Base-by-base conservation (phyloP, 306 rosid genomes). In the Lathyrus oleraceus region DNA sequence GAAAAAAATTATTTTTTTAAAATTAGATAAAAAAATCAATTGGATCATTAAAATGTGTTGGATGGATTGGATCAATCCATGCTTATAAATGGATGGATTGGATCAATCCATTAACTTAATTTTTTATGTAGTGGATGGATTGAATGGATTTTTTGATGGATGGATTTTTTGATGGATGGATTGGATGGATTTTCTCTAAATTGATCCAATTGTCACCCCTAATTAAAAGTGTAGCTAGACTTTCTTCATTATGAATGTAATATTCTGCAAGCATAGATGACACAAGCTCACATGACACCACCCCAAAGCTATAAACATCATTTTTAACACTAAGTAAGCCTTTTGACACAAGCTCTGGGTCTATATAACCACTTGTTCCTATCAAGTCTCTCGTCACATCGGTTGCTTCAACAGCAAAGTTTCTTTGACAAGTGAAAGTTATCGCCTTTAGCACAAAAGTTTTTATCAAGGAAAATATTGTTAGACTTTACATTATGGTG, bases 291-390 rank as follows among this genome's bases (percentile, higher is more conserved):
- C 62, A 59, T 44, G 67, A 67, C 6, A 75, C 62, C 62, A 75
- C 79, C 0, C 79, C 79, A 60, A 75, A 75, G 17, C 74, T 67
- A 59, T 75, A 75, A 58, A 67, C 69, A 59, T 75, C 79, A 48
- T 10, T 75, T 47, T 67, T 23, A 3, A 69, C 11, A 5, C 63
- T 23, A 48, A 75, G 69, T 14, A 4, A 10, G 13, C 69, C 69
- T n/a, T 67, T 14, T 20, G 9, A 10, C 53, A 10, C 15, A 66
- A 66, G 60, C 6, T 75, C 73, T 6, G 79, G 79, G 16, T 75
- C 79, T 14, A 75, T 10, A 59, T 75, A 75, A 75, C 61, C 53
- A 45, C 10, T 0, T 45, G 68, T 10, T 32, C 73, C 73, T 21
- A 35, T 20, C 35, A 36, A 2, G 49, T 15, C 68, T 19, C 35